Evolutionary conservation across 805 yeast species (phyloP).

Genomic region (Starmerella bacillaris): DNA sequence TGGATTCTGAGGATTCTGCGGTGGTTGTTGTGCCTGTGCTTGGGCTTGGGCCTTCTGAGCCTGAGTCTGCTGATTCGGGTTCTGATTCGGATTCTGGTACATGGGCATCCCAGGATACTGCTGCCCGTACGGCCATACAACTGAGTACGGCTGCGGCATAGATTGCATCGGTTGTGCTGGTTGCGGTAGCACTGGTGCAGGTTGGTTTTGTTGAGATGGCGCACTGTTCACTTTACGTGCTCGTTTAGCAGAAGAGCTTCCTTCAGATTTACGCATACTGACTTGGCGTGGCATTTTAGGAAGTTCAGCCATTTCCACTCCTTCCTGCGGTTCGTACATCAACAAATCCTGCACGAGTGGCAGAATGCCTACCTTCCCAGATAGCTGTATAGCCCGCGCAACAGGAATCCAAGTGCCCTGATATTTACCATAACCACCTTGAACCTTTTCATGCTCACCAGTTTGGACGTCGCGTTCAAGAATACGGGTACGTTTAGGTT

Average conservation of each 20-base stretch:
- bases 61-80: neutral
- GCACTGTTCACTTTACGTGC: slow-evolving; percentile 12
- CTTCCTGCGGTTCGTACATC: slow-evolving; percentile 30
- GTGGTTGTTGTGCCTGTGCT: slow-evolving; percentile 3
- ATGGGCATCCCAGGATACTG: neutral
- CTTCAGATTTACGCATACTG: slow-evolving; percentile 23
- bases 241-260: slow-evolving; percentile 10
- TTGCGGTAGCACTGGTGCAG: neutral
- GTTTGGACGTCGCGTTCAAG: slow-evolving; percentile 84
- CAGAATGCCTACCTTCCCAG: slow-evolving; percentile 45
- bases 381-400: slow-evolving; percentile 50
- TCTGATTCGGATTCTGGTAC: neutral
- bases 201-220: slow-evolving; percentile 3
- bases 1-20: slow-evolving; percentile 2
- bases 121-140: slow-evolving; percentile 5
- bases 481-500: slow-evolving; percentile 82
- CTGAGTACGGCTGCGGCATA: slow-evolving; percentile 7
- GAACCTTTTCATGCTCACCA: slow-evolving; percentile 80
- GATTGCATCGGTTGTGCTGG: slow-evolving; percentile 14
- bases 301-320: slow-evolving; percentile 10
- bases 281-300: slow-evolving; percentile 45
- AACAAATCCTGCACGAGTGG: slow-evolving; percentile 48
- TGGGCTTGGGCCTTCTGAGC: neutral
- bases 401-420: slow-evolving; percentile 96
- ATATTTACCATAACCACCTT: slow-evolving; percentile 92